phyloP scores from a whole-genome alignment of 129 eudicot species.

The Ambrosia artemisiifolia region DNA sequence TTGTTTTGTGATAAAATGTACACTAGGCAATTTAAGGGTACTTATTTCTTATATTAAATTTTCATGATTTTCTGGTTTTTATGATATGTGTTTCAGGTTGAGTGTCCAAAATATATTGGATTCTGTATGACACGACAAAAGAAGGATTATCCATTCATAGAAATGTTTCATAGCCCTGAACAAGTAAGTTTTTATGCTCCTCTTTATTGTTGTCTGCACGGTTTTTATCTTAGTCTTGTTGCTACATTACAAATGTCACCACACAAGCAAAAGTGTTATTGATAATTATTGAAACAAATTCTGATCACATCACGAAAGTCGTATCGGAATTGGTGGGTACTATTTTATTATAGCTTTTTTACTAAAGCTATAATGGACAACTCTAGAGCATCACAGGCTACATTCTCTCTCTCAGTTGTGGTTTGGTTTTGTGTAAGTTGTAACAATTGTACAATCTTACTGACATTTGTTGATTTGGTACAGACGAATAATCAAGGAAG shows the following conservation, averaged over 20 bases:
- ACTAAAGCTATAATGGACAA: background rate
- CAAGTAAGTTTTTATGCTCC: slow-evolving; percentile 50
- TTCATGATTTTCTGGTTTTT: background rate
- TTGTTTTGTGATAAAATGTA: background rate
- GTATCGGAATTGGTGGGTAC: background rate
- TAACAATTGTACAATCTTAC: slow-evolving; percentile 5
- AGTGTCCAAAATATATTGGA: slow-evolving; percentile 96
- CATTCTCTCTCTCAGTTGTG: background rate
- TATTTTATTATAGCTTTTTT: background rate
- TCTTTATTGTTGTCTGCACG: background rate
- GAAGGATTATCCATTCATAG: slow-evolving; percentile 89
- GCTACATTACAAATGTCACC: background rate
- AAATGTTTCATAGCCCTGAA: slow-evolving; percentile 84
- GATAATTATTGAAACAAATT: background rate
- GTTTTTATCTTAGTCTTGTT: background rate
- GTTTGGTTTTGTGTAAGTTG: background rate
- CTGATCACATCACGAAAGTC: background rate
- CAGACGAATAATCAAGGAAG: slow-evolving; percentile 72
- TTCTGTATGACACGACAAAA: slow-evolving; percentile 88
- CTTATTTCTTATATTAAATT: background rate
- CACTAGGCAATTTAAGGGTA: background rate
- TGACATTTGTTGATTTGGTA: slow-evolving; percentile 21
- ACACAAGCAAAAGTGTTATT: background rate
- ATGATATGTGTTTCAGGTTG: slow-evolving; percentile 56
- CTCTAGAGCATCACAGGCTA: slow-evolving; percentile 1